phyloP scores from a whole-genome alignment of 176 grass and related monocot species.

The Avena eriantha region DNA sequence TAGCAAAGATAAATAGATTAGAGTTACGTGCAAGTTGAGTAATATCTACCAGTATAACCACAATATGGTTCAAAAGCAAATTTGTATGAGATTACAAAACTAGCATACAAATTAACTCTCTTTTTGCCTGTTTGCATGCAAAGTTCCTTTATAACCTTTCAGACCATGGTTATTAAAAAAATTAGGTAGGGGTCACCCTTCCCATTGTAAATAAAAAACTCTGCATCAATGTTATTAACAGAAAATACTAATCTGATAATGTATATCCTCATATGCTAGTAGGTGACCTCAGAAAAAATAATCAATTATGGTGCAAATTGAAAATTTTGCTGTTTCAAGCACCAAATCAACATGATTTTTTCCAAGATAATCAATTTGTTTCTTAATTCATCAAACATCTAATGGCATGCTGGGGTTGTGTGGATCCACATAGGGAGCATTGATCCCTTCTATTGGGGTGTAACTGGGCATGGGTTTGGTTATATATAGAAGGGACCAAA shows the following conservation, averaged over 20 bases:
- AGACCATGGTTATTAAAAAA: background rate
- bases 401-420: background rate
- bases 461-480: background rate
- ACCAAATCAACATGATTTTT: conserved; percentile 5
- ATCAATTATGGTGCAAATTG: background rate
- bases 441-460: background rate
- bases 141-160: background rate
- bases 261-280: background rate
- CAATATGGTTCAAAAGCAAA: conserved; percentile 4
- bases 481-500: background rate
- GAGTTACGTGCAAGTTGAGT: background rate
- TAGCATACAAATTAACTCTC: conserved; percentile 18
- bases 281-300: background rate
- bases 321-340: background rate
- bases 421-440: background rate
- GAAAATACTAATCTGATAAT: background rate
- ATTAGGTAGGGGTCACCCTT: background rate
- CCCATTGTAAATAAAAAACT: no score
- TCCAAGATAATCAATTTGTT: background rate
- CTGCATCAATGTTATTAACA: background rate
- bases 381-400: conserved; percentile 14
- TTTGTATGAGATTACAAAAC: background rate
- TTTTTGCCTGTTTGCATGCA: background rate
- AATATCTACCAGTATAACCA: conserved; percentile 30
- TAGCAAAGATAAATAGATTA: conserved; percentile 19